These are phyloP conservation scores for Talaromyces sp. DNA, from an alignment of 2,329 filamentous ascomycete species.

Conservation along the genomic window DNA sequence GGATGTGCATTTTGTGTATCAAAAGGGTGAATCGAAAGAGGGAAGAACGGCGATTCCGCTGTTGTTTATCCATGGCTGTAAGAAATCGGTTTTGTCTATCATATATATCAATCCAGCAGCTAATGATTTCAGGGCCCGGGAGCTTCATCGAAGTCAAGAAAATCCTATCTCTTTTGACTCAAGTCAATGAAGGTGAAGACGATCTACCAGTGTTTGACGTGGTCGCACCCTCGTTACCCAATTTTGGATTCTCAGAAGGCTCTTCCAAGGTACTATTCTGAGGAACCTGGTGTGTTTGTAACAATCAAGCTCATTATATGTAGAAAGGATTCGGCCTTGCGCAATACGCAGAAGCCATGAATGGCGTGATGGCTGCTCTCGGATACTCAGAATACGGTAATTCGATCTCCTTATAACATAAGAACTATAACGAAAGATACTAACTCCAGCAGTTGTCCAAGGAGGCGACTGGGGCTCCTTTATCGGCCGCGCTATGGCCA, in stretches of 20 bases:
- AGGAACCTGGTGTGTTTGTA: neutral
- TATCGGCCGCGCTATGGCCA: slow-evolving; percentile 57
- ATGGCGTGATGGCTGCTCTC: slow-evolving; percentile 63
- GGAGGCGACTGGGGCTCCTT: slow-evolving; percentile 66
- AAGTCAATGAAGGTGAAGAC: slow-evolving; percentile 22
- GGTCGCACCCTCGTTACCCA: slow-evolving; percentile 50
- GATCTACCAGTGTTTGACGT: slow-evolving; percentile 45
- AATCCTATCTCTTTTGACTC: slow-evolving; percentile 47
- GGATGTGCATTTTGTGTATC: slow-evolving; percentile 60
- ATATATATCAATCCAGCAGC: neutral
- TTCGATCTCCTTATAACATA: neutral
- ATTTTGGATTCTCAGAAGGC: slow-evolving; percentile 50
- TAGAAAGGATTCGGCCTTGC: slow-evolving; percentile 53
- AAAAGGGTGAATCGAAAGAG: slow-evolving; percentile 39
- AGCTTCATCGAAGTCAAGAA: slow-evolving; percentile 61
- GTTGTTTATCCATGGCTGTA: slow-evolving; percentile 62
- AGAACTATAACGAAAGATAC: neutral
- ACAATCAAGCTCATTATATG: neutral
- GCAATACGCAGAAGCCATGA: slow-evolving; percentile 59
- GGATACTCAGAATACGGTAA: slow-evolving; percentile 57
- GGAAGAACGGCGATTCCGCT: slow-evolving; percentile 52
- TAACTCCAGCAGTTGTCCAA: slow-evolving; percentile 36
- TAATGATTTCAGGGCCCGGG: slow-evolving; percentile 49
- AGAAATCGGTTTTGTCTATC: slow-evolving; percentile 1
- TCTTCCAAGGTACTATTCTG: slow-evolving; percentile 24